Percentiles rank a stretch among this genome's conserved stretches.
Evolutionary conservation across 192 early-diverging fungal species (phyloP).

Genomic region (Thoreauomyces humboldtii): DNA sequence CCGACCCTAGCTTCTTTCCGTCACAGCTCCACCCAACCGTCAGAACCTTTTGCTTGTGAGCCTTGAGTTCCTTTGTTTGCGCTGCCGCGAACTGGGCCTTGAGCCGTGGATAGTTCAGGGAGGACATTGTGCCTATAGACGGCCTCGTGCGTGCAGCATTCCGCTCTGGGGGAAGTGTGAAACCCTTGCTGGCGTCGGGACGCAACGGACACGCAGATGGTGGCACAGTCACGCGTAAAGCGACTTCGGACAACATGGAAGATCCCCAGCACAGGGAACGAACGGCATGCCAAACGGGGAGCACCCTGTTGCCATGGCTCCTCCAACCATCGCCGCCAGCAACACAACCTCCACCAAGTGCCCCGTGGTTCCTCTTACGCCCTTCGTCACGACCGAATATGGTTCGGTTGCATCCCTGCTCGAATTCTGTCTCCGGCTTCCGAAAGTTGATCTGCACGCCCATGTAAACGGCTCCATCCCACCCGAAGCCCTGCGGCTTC

Average conservation of each 20-base stretch:
- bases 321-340: no score
- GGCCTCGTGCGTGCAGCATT: no score
- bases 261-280: no score
- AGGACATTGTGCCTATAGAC: background rate
- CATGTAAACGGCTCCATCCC: constrained; percentile 54
- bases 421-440: constrained; percentile 1
- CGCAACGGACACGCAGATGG: no score
- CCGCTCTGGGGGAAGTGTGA: no score
- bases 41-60: constrained; percentile 45
- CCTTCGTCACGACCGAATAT: background rate
- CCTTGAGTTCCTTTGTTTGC: constrained; percentile 28
- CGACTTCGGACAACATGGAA: no score
- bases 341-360: no score
- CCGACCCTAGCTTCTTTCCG: constrained; percentile 65
- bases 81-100: background rate
- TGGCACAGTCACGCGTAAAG: no score
- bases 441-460: constrained; percentile 52
- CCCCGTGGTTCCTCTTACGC: background rate
- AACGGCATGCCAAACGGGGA: no score
- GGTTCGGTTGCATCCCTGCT: background rate
- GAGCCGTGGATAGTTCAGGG: no score
- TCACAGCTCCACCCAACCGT: constrained; percentile 76
- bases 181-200: no score
- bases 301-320: no score
- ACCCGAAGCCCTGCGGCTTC: background rate